Conservation (phyloP, 73 alveolate genomes). For the Symbiodinium pilosum region DNA sequence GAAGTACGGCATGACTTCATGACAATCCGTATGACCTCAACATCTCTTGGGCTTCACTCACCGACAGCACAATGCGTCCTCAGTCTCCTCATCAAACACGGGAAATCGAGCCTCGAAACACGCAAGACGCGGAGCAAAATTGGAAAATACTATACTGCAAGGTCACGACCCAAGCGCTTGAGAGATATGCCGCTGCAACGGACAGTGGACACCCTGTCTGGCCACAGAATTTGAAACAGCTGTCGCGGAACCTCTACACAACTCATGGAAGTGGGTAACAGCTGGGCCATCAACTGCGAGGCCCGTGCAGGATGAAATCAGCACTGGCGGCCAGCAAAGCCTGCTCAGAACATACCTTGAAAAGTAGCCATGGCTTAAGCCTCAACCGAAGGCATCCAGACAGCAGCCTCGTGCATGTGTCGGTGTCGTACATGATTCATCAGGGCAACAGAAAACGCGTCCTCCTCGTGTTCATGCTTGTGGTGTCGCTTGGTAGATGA, state of each 20-base stretch:
- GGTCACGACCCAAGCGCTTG: constrained; percentile 58
- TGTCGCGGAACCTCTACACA: too few species aligned
- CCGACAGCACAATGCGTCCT: too few species aligned
- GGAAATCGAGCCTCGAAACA: constrained; percentile 55
- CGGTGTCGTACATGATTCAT: constrained; percentile 49
- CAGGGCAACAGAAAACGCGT: constrained; percentile 10
- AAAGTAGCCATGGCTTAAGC: too few species aligned
- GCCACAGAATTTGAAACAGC: too few species aligned
- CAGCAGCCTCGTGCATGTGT: constrained; percentile 5
- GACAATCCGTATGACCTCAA: too few species aligned
- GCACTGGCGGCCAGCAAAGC: constrained; percentile 58
- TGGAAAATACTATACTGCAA: too few species aligned
- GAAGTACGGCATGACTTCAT: too few species aligned
- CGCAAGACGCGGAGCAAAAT: background rate
- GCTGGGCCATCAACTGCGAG: too few species aligned
- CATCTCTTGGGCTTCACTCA: too few species aligned
- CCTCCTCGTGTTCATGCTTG: background rate
- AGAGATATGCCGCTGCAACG: constrained; percentile 51
- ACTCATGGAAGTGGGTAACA: too few species aligned
- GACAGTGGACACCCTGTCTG: constrained; percentile 68
- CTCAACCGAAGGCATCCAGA: background rate
- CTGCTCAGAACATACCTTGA: background rate
- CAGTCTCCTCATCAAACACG: constrained; percentile 81
- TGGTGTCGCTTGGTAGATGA: background rate
- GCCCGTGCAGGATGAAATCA: background rate